A percentile compares a stretch with the other conserved stretches of the same genome.
These are phyloP conservation scores for Mycena vitilis DNA, from an alignment of 768 basidiomycete species.

Conservation along the genomic window DNA sequence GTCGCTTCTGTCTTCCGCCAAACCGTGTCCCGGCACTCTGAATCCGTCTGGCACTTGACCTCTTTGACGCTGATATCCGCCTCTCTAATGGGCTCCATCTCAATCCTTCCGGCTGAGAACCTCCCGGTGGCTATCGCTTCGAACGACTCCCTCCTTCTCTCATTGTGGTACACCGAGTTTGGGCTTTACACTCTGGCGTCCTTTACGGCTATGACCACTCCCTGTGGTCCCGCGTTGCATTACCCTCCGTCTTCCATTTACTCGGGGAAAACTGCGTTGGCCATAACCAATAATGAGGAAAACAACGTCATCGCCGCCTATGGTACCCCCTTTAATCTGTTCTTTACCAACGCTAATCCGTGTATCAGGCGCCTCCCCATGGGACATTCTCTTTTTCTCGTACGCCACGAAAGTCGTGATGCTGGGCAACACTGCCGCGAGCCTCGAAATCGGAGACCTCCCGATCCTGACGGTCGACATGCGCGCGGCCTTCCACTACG, in stretches of 20 bases:
- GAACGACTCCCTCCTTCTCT: constrained; percentile 25
- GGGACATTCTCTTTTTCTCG: constrained; percentile 76
- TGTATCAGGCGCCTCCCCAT: constrained; percentile 62
- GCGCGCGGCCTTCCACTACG: constrained; percentile 73
- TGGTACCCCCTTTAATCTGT: constrained; percentile 46
- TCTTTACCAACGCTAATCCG: neutral
- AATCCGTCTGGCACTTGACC: constrained; percentile 71
- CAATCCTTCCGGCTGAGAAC: constrained; percentile 65
- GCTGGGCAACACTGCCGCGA: constrained; percentile 78
- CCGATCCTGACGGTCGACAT: constrained; percentile 82
- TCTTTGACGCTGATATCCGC: constrained; percentile 63
- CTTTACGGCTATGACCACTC: constrained; percentile 60
- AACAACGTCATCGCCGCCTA: constrained; percentile 80
- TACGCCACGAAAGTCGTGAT: constrained; percentile 89
- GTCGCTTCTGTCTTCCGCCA: constrained; percentile 62
- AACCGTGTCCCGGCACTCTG: constrained; percentile 53
- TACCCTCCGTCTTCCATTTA: constrained; percentile 80
- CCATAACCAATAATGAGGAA: constrained; percentile 66
- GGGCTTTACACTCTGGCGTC: constrained; percentile 59
- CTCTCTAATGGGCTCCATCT: constrained; percentile 54
- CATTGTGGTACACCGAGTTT: constrained; percentile 65
- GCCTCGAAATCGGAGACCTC: constrained; percentile 87
- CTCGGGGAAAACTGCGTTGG: constrained; percentile 71
- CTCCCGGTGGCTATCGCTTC: neutral
- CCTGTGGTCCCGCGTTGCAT: constrained; percentile 78